phyloP scores from a whole-genome alignment of 2,329 filamentous ascomycete genomes.

The Fusarium sp. region DNA sequence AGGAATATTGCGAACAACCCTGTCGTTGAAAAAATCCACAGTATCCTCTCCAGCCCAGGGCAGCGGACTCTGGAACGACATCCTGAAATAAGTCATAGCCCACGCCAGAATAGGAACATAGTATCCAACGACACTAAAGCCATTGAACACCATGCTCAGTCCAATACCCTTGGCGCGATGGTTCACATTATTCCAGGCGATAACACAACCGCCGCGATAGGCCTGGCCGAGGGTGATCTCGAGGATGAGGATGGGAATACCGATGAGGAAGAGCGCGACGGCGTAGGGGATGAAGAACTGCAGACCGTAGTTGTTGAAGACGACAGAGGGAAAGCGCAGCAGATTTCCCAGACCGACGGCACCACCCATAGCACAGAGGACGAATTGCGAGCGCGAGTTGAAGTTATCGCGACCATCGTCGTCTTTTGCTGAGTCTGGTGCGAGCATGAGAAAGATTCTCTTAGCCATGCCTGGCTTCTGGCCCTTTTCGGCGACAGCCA shows the following conservation, averaged over 20 bases:
- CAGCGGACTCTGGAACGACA: slow-evolving; percentile 59
- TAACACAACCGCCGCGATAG: slow-evolving; percentile 59
- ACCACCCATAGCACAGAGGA: slow-evolving; percentile 52
- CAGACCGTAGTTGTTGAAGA: slow-evolving; percentile 64
- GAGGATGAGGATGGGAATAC: slow-evolving; percentile 61
- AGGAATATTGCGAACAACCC: slow-evolving; percentile 48
- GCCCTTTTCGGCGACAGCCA: slow-evolving; percentile 27
- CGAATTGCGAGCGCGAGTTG: slow-evolving; percentile 38
- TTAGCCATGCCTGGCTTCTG: slow-evolving; percentile 28
- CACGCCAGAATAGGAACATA: slow-evolving; percentile 63
- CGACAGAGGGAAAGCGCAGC: slow-evolving; percentile 62
- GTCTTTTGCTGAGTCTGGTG: slow-evolving; percentile 36
- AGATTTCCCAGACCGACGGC: slow-evolving; percentile 63
- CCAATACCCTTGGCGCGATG: slow-evolving; percentile 59
- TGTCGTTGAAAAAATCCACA: neutral
- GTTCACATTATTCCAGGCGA: slow-evolving; percentile 60
- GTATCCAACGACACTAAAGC: slow-evolving; percentile 60
- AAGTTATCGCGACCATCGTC: slow-evolving; percentile 41
- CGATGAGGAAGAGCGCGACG: slow-evolving; percentile 52
- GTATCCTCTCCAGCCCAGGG: slow-evolving; percentile 53
- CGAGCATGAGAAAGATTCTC: slow-evolving; percentile 28
- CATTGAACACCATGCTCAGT: slow-evolving; percentile 57
- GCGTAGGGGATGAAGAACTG: slow-evolving; percentile 66
- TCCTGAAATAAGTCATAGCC: slow-evolving; percentile 64
- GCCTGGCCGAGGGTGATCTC: slow-evolving; percentile 73